phyloP scores from a whole-genome alignment of 305 asterid genomes.

The Ruellia speciosa region DNA sequence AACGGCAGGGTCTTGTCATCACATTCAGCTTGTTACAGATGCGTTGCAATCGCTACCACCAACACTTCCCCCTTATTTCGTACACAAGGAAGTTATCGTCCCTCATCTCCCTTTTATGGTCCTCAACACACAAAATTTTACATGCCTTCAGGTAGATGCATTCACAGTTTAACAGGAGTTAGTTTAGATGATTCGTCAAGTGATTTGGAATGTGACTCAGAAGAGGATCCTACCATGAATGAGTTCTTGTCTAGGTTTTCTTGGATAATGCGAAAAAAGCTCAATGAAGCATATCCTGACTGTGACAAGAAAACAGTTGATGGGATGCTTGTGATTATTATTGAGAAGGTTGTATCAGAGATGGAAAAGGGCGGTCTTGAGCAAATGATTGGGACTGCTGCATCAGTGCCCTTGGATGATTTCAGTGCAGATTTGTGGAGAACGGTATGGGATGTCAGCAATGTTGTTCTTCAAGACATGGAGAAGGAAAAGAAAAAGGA shows the following conservation, averaged over 20 bases:
- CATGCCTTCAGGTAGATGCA: conserved; percentile 22
- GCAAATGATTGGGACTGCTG: conserved; percentile 30
- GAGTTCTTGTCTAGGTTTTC: conserved; percentile 77
- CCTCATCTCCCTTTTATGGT: conserved; percentile 5
- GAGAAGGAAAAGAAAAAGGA: conserved; percentile 75
- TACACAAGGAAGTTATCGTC: conserved; percentile 14
- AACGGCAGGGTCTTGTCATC: conserved; percentile 26
- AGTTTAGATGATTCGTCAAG: conserved; percentile 21
- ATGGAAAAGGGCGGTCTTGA: conserved; percentile 58
- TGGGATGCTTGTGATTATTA: conserved; percentile 68
- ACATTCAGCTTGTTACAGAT: conserved; percentile 24
- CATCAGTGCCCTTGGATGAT: conserved; percentile 34
- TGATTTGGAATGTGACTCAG: conserved; percentile 30
- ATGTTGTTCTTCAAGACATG: conserved; percentile 66
- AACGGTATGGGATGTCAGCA: conserved; percentile 77
- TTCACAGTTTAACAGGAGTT: conserved; percentile 32
- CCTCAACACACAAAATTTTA: conserved; percentile 12
- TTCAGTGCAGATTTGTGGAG: conserved; percentile 80
- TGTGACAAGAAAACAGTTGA: conserved; percentile 57
- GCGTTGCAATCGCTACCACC: conserved; percentile 19
- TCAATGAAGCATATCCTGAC: conserved; percentile 44
- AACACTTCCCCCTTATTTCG: conserved; percentile 14
- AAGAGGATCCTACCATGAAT: conserved; percentile 44
- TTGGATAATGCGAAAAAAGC: conserved; percentile 79
- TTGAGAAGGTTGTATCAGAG: conserved; percentile 50